Evolutionary conservation across 495 filamentous ascomycete genomes (phyloP).

Genomic region (Rhizodiscina lignyota): DNA sequence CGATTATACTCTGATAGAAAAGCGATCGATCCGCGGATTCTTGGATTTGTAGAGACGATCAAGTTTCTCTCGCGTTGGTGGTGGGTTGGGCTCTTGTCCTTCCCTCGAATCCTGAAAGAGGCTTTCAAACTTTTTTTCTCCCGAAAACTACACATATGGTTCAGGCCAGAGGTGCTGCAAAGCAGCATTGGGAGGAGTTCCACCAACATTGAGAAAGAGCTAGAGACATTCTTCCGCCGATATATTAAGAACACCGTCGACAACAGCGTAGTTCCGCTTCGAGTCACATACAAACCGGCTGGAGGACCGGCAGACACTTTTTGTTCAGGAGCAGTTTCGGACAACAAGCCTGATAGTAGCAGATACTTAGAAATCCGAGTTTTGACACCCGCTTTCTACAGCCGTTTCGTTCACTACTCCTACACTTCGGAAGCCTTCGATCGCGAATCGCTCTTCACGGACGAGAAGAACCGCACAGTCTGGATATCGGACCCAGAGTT

Average conservation of each 20-base stretch:
- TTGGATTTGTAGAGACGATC: constrained; percentile 23
- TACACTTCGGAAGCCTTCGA: constrained; percentile 34
- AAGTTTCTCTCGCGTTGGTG: constrained; percentile 38
- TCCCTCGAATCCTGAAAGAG: constrained; percentile 42
- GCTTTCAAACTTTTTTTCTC: constrained; percentile 35
- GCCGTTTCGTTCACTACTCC: constrained; percentile 34
- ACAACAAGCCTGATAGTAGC: constrained; percentile 1
- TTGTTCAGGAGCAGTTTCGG: constrained; percentile 13
- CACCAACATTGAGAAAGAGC: constrained; percentile 23
- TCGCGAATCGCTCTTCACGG: constrained; percentile 22
- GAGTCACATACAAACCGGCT: constrained; percentile 32
- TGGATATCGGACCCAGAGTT: constrained; percentile 29
- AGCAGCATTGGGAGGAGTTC: constrained; percentile 33
- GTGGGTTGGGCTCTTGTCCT: constrained; percentile 46
- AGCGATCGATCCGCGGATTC: constrained; percentile 29
- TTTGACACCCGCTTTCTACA: constrained; percentile 43
- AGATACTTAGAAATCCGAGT: constrained; percentile 33
- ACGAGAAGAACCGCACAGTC: constrained; percentile 32
- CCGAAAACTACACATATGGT: constrained; percentile 38
- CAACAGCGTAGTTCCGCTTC: constrained; percentile 20
- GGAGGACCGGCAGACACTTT: not conserved
- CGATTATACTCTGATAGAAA: constrained; percentile 29
- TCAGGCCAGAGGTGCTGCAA: constrained; percentile 35
- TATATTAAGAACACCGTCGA: constrained; percentile 33
- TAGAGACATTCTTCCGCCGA: constrained; percentile 34